Evolutionary conservation across 306 rosid genomes (phyloP).

Genomic region (Begonia fuchsioides): DNA sequence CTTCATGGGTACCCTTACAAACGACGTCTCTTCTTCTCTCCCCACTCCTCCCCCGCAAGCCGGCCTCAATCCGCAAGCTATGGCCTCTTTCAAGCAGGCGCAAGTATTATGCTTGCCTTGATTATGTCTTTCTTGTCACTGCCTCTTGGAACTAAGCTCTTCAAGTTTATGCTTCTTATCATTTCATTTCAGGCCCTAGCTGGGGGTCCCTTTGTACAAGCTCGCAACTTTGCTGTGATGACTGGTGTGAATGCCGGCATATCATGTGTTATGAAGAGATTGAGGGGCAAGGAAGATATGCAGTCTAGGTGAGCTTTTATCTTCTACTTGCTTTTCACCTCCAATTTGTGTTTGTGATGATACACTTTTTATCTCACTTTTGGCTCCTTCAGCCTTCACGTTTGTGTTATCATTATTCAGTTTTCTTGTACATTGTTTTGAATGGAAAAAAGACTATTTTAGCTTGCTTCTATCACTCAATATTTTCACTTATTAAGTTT

Average conservation of each 20-base stretch:
- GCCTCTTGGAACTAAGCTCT: background rate
- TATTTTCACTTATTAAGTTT: too few species aligned
- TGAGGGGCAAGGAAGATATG: constrained; percentile 93
- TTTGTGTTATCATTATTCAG: too few species aligned
- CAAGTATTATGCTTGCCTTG: constrained; percentile 29
- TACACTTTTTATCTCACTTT: too few species aligned
- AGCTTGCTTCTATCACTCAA: too few species aligned
- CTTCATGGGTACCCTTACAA: constrained; percentile 70
- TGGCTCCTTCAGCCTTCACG: too few species aligned
- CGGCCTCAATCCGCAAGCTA: constrained; percentile 62
- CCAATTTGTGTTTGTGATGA: too few species aligned
- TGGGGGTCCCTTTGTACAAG: constrained; percentile 85
- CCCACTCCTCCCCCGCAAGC: constrained; percentile 58
- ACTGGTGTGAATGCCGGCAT: constrained; percentile 96
- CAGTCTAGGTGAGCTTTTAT: constrained; percentile 51
- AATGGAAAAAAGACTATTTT: too few species aligned
- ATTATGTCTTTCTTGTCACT: background rate
- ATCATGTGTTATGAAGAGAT: constrained; percentile 75
- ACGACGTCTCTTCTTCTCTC: constrained; percentile 46
- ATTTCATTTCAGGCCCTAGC: constrained; percentile 48
- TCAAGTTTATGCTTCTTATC: background rate
- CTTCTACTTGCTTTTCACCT: too few species aligned
- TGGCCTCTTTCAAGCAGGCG: constrained; percentile 86
- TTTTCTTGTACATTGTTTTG: too few species aligned
- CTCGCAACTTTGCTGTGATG: constrained; percentile 96